Percentiles rank a stretch among this genome's conserved stretches.
Conservation (phyloP, 2,329 filamentous ascomycete species). For the Colletotrichum liriopes region DNA sequence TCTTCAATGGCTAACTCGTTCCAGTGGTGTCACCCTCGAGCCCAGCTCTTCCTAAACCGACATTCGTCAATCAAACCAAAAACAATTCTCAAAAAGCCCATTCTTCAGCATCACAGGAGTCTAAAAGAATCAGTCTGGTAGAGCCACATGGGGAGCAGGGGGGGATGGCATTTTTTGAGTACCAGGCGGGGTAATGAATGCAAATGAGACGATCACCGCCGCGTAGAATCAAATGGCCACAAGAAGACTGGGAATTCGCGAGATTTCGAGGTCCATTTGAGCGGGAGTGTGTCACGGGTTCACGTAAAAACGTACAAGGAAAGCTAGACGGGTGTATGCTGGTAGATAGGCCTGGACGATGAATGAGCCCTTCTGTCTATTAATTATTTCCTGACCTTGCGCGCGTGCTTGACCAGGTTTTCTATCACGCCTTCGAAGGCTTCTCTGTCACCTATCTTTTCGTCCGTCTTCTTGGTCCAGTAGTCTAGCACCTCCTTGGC, state of each 20-base stretch:
- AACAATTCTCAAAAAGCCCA: slow-evolving; percentile 35
- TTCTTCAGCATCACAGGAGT: slow-evolving; percentile 42
- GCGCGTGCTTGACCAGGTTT: slow-evolving; percentile 92
- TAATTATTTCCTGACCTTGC: slow-evolving; percentile 83
- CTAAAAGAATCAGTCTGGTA: slow-evolving; percentile 39
- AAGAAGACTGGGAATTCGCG: slow-evolving; percentile 14
- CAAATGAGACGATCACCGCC: slow-evolving; percentile 32
- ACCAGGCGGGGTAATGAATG: slow-evolving; percentile 42
- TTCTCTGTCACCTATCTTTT: slow-evolving; percentile 90
- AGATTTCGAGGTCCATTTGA: slow-evolving; percentile 24
- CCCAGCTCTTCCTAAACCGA: slow-evolving; percentile 61
- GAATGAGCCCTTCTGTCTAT: slow-evolving; percentile 35
- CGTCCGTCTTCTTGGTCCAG: slow-evolving; percentile 89
- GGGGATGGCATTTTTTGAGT: slow-evolving; percentile 33
- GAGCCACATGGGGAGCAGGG: slow-evolving; percentile 18
- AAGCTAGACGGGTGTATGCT: slow-evolving; percentile 39
- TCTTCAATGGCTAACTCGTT: slow-evolving; percentile 44
- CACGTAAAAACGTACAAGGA: slow-evolving; percentile 20
- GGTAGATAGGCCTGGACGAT: slow-evolving; percentile 39
- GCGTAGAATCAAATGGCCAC: slow-evolving; percentile 33
- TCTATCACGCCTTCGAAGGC: slow-evolving; percentile 98
- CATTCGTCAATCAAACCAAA: slow-evolving; percentile 16
- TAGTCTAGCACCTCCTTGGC: slow-evolving; percentile 87
- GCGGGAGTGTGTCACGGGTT: slow-evolving; percentile 24
- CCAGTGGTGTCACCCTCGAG: slow-evolving; percentile 70